These are phyloP conservation scores for Yarrowia alimentaria DNA, from an alignment of 805 yeast species.

Conservation along the genomic window DNA sequence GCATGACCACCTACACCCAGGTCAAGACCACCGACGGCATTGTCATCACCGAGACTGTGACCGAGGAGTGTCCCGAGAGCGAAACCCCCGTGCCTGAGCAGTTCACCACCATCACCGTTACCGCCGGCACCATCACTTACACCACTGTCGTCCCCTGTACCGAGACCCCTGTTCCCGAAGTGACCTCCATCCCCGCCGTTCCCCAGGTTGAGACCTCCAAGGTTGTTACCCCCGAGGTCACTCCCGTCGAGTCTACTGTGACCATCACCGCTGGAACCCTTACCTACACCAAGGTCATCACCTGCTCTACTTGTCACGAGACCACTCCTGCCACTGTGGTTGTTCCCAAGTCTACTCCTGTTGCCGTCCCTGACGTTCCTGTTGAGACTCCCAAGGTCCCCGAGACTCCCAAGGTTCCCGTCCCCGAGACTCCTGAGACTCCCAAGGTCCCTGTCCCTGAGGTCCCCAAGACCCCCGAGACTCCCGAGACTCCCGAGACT, in stretches of 20 bases:
- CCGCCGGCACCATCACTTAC: conserved; percentile 2
- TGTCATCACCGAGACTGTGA: not conserved
- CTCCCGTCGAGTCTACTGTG: too few relatives aligned
- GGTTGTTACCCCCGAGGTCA: too few relatives aligned
- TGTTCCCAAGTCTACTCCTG: too few relatives aligned
- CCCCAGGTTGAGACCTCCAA: too few relatives aligned
- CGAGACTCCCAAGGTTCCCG: not conserved
- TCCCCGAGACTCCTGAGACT: too few relatives aligned
- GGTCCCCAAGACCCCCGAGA: too few relatives aligned
- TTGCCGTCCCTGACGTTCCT: too few relatives aligned
- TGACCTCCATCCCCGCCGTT: not conserved
- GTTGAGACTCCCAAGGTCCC: not conserved
- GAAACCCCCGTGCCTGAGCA: not conserved
- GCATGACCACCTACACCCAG: conserved; percentile 1
- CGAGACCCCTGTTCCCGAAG: not conserved
- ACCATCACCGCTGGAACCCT: not conserved
- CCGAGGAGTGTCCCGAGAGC: conserved; percentile 8
- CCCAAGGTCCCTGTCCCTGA: not conserved
- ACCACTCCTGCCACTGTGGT: not conserved
- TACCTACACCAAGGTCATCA: not conserved
- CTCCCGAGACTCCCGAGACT: not conserved
- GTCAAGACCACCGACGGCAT: conserved; percentile 10
- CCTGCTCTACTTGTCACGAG: not conserved
- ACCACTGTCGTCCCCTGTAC: not conserved
- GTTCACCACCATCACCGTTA: not conserved